Conservation (phyloP, 2,329 filamentous ascomycete species). For the Scopulariopsis brevicaulis region DNA sequence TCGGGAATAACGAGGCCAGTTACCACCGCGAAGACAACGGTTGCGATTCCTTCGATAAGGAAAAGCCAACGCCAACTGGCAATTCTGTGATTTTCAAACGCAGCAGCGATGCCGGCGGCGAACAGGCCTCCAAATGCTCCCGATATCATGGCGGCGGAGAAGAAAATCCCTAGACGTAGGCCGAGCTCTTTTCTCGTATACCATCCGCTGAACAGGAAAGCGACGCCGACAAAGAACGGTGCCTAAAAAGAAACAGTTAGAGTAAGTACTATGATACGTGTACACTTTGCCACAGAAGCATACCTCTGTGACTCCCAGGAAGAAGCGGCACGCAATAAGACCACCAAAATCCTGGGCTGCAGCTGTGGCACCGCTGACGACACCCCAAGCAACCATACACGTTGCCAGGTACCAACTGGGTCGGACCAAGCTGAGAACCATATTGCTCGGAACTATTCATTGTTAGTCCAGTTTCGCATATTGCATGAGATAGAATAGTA, state of each 20-base stretch:
- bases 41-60: slow-evolving; percentile 50
- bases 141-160: slow-evolving; percentile 43
- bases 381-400: slow-evolving; percentile 10
- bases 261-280: slow-evolving; percentile 46
- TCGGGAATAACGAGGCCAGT: slow-evolving; percentile 45
- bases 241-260: not conserved
- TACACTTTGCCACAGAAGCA: not conserved
- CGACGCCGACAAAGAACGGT: not conserved
- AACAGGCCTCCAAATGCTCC: slow-evolving; percentile 52
- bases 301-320: slow-evolving; percentile 24
- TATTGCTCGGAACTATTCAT: not conserved
- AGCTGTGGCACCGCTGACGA: slow-evolving; percentile 20
- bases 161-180: slow-evolving; percentile 48
- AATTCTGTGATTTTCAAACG: slow-evolving; percentile 36
- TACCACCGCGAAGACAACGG: slow-evolving; percentile 28
- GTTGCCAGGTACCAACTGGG: slow-evolving; percentile 25
- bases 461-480: not conserved
- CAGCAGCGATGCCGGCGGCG: slow-evolving; percentile 47
- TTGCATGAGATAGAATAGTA: not conserved
- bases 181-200: slow-evolving; percentile 49
- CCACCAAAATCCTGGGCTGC: slow-evolving; percentile 21
- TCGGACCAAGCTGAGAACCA: slow-evolving; percentile 8
- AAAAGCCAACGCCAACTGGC: slow-evolving; percentile 73
- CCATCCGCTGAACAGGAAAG: slow-evolving; percentile 34
- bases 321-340: slow-evolving; percentile 22